Conservation (phyloP, 768 basidiomycete species). For the Pleurotus tuoliensis region DNA sequence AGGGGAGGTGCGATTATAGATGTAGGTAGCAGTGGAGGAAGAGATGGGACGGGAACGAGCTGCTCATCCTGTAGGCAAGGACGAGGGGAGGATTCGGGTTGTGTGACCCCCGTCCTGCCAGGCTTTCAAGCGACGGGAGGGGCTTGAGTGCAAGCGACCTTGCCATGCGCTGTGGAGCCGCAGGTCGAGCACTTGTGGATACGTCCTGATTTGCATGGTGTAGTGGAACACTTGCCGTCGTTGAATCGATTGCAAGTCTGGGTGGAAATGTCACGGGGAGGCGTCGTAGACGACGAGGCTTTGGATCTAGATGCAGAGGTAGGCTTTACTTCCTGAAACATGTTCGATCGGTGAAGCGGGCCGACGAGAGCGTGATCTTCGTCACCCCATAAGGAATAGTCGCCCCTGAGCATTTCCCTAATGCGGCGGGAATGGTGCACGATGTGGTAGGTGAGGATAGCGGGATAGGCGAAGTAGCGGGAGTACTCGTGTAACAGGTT, state of each 20-base stretch:
- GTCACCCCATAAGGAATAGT: no score
- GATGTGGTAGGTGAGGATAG: no score
- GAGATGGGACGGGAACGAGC: background rate
- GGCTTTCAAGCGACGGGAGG: background rate
- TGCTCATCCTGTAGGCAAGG: background rate
- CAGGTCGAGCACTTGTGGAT: background rate
- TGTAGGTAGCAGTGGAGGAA: background rate
- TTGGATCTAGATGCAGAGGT: background rate
- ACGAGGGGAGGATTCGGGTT: background rate
- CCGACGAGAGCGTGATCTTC: no score
- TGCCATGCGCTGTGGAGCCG: background rate
- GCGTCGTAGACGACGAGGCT: background rate
- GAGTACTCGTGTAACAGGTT: no score
- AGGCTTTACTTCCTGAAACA: no score
- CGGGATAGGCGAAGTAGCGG: no score
- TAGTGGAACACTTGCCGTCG: background rate
- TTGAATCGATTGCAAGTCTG: background rate
- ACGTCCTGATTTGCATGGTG: background rate
- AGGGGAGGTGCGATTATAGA: conserved; percentile 1
- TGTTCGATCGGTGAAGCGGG: no score
- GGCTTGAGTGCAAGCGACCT: background rate
- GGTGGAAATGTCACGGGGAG: background rate
- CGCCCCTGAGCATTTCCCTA: no score
- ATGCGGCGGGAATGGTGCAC: no score
- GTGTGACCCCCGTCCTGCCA: background rate